Evolutionary conservation across 2,329 filamentous ascomycete genomes (phyloP).

Genomic region (Graphilbum ipis-grandicollis): DNA sequence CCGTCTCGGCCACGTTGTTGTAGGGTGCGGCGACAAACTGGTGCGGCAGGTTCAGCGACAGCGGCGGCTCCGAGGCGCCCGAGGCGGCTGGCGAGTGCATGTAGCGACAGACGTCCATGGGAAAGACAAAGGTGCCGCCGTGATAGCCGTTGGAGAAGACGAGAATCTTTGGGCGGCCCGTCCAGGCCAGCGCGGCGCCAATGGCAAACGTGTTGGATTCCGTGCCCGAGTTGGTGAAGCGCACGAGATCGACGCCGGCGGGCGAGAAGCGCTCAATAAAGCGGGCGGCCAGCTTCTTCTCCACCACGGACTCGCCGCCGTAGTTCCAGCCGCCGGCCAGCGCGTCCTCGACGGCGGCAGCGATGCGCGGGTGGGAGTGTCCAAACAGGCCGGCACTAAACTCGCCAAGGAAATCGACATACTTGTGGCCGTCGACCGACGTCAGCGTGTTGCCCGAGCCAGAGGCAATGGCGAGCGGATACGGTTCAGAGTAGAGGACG

Average conservation of each 20-base stretch:
- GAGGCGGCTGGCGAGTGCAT: constrained; percentile 6
- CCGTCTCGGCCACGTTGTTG: constrained; percentile 36
- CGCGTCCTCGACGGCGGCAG: constrained; percentile 1
- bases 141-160: constrained; percentile 30
- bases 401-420: constrained; percentile 44
- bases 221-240: constrained; percentile 48
- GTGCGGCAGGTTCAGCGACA: constrained; percentile 26
- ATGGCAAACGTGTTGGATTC: constrained; percentile 43
- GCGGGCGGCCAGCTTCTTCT: constrained; percentile 28
- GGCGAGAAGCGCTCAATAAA: constrained; percentile 29
- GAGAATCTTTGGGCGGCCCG: constrained; percentile 24
- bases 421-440: constrained; percentile 17
- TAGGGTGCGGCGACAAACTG: constrained; percentile 43
- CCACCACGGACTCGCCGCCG: constrained; percentile 30
- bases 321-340: constrained; percentile 28
- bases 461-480: constrained; percentile 16
- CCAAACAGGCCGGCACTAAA: constrained; percentile 49
- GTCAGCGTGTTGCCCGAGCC: constrained; percentile 13
- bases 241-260: constrained; percentile 27
- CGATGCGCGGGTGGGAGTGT: constrained; percentile 34
- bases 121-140: constrained; percentile 24
- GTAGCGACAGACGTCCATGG: constrained; percentile 8
- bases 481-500: constrained; percentile 20
- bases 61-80: constrained; percentile 17
- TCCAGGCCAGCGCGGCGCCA: constrained; percentile 28